phyloP scores from a whole-genome alignment of 768 basidiomycete species.

The Boletus speciosus region DNA sequence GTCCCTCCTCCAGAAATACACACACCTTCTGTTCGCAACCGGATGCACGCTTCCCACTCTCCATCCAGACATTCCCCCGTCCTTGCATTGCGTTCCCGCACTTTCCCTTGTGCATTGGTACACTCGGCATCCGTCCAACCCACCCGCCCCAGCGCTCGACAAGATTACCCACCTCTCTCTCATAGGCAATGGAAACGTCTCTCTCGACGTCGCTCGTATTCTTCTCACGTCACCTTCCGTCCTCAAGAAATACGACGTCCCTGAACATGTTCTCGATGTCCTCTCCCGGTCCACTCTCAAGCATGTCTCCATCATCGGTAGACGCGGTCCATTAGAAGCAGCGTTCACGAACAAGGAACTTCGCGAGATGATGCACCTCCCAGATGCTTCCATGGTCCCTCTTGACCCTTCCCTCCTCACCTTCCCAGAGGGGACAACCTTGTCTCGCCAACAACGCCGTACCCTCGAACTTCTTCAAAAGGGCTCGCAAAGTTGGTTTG shows the following conservation, averaged over 20 bases:
- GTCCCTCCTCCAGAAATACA: slow-evolving; percentile 68
- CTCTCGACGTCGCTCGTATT: slow-evolving; percentile 88
- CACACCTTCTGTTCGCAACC: slow-evolving; percentile 81
- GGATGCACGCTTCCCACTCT: slow-evolving; percentile 71
- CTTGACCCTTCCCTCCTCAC: slow-evolving; percentile 46
- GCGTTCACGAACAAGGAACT: slow-evolving; percentile 93
- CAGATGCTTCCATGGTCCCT: slow-evolving; percentile 65
- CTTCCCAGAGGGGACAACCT: slow-evolving; percentile 30
- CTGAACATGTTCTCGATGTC: slow-evolving; percentile 64
- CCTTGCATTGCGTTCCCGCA: slow-evolving; percentile 60
- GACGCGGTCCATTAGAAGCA: slow-evolving; percentile 85
- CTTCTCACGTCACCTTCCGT: slow-evolving; percentile 66
- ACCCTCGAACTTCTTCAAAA: slow-evolving; percentile 62
- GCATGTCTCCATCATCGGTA: slow-evolving; percentile 79
- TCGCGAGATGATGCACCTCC: slow-evolving; percentile 70
- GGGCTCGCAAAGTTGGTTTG: slow-evolving; percentile 51
- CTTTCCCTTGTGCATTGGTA: slow-evolving; percentile 94
- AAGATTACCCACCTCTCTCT: slow-evolving; percentile 69
- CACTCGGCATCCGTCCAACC: slow-evolving; percentile 79
- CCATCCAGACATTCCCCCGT: slow-evolving; percentile 51
- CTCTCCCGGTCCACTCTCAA: slow-evolving; percentile 59
- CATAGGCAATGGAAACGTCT: slow-evolving; percentile 94
- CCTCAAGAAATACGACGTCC: slow-evolving; percentile 75
- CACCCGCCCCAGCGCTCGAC: slow-evolving; percentile 61
- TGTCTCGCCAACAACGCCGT: slow-evolving; percentile 64